Base-by-base conservation (phyloP, 192 early-diverging fungal genomes). In the Coemansia brasiliensis region DNA sequence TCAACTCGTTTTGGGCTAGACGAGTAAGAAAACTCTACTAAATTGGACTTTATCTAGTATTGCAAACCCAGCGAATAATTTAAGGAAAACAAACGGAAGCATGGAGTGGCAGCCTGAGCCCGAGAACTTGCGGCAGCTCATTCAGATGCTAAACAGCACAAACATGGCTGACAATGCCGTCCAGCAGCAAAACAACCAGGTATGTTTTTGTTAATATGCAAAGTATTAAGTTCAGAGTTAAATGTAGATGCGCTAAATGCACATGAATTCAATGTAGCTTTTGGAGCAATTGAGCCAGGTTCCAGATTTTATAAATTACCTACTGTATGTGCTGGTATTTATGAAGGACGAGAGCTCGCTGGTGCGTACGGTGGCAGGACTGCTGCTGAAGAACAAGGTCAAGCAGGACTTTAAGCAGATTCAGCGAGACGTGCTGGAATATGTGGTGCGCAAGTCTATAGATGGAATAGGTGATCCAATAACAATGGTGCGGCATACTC, bases 231-330 rank as follows among this genome's bases (percentile, higher is more conserved):
- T 27, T 20, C 22, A 22, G 10, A 22, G 21, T 2, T 3, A 42
- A 17, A 18, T 16, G 15, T 16, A 16, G 3, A 4, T 2, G 15
- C 4, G 40, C 40, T 42, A 42, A 42, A 42, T 21, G 26, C 35
- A 39, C 39, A 32, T 43, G 39, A 22, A 18, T 53, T 27, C 22
- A 9, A 22, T 71, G 55, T 72, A 93, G 90, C 83, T 84, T 67
- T 81, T 93, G 39, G 82, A 85, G 57, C 85, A 85, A 50, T 88
- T 92, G 68, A 86, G 87, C 66, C 62, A 82, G 57, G 85, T 93
- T 13, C 87, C 91, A 5, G 92, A 95, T 69, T 97, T 91, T 84
- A 86, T 88, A 71, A 91, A 87, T 69, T 96, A 95, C 82, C 83
- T 97, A 29, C 85, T 88, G 51, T 92, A 89, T 62, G 88, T 98